These are phyloP conservation scores for Kazachstania martiniae DNA, from an alignment of 805 yeast species.

Conservation along the genomic window DNA sequence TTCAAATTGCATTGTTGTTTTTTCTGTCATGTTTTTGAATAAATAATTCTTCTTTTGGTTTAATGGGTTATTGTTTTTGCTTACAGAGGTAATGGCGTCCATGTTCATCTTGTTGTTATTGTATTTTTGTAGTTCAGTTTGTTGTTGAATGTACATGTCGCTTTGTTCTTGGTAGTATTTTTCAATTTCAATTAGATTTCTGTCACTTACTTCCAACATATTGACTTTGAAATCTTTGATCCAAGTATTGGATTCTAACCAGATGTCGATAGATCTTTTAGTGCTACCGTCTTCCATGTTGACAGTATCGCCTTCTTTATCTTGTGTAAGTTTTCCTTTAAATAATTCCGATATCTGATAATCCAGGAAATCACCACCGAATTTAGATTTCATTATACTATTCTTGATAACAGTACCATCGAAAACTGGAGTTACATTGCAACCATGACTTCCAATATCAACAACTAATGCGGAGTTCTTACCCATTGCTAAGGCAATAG, in stretches of 20 bases:
- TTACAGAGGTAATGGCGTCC: constrained; percentile 3
- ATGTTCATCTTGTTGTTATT: constrained; percentile 1
- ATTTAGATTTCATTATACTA: constrained; percentile 55
- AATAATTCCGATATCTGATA: constrained; percentile 46
- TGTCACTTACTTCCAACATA: constrained; percentile 24
- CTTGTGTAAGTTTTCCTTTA: constrained; percentile 13
- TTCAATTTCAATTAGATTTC: constrained; percentile 15
- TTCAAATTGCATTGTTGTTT: constrained; percentile 16
- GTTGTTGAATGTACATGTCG: constrained; percentile 11
- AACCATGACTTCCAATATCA: constrained; percentile 64
- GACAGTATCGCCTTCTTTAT: constrained; percentile 2
- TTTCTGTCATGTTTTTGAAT: constrained; percentile 4
- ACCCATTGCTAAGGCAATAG: constrained; percentile 69
- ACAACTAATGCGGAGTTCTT: constrained; percentile 68
- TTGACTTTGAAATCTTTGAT: constrained; percentile 22
- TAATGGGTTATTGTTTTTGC: constrained; percentile 14
- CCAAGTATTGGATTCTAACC: constrained; percentile 24
- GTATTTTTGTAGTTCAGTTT: constrained; percentile 12
- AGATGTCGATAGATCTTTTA: constrained; percentile 10
- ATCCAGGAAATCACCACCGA: constrained; percentile 79
- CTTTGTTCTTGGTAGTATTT: constrained; percentile 18
- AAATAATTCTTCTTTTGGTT: constrained; percentile 15
- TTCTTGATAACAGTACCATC: constrained; percentile 64
- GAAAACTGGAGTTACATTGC: constrained; percentile 64
- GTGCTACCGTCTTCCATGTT: background rate